A percentile compares a stretch with the other conserved stretches of the same genome.
These are phyloP conservation scores for Paramicrosporidium saccamoebae DNA, from an alignment of 371 early-diverging fungal species.

Conservation along the genomic window DNA sequence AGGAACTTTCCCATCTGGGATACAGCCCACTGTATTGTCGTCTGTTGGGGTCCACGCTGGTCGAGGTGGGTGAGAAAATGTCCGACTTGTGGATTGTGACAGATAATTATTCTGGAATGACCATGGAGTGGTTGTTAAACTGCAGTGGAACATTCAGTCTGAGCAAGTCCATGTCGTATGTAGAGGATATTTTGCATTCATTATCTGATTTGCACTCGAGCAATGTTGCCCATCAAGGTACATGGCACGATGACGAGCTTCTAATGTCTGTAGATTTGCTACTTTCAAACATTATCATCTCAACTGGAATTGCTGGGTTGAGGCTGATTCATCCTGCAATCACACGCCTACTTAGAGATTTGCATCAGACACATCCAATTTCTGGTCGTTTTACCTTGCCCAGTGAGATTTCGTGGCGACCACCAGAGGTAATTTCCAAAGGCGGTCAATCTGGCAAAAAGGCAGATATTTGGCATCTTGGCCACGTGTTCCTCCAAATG, in stretches of 20 bases:
- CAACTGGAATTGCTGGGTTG: background rate
- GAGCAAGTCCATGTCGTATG: constrained; percentile 12
- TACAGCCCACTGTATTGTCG: too few species aligned
- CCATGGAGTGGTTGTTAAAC: constrained; percentile 9
- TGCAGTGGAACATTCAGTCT: constrained; percentile 13
- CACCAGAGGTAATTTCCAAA: background rate
- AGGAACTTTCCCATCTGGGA: constrained; percentile 11
- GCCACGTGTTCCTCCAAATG: background rate
- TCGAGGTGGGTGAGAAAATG: constrained; percentile 12
- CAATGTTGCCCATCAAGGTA: constrained; percentile 20
- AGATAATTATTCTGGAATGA: constrained; percentile 11
- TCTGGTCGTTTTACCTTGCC: constrained; percentile 1
- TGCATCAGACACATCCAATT: constrained; percentile 8
- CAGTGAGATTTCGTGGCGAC: constrained; percentile 2
- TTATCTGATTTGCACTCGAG: constrained; percentile 15
- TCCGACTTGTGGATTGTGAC: constrained; percentile 12
- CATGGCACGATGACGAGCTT: background rate
- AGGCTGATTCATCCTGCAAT: background rate
- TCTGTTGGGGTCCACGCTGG: too few species aligned
- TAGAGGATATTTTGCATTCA: constrained; percentile 16
- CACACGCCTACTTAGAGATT: constrained; percentile 3
- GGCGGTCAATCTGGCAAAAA: background rate
- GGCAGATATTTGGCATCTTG: background rate
- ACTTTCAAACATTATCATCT: background rate
- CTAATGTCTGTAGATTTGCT: background rate